Percentiles rank a stretch among this genome's conserved stretches.
Conservation (phyloP, 768 basidiomycete genomes). For the Russula virescens region DNA sequence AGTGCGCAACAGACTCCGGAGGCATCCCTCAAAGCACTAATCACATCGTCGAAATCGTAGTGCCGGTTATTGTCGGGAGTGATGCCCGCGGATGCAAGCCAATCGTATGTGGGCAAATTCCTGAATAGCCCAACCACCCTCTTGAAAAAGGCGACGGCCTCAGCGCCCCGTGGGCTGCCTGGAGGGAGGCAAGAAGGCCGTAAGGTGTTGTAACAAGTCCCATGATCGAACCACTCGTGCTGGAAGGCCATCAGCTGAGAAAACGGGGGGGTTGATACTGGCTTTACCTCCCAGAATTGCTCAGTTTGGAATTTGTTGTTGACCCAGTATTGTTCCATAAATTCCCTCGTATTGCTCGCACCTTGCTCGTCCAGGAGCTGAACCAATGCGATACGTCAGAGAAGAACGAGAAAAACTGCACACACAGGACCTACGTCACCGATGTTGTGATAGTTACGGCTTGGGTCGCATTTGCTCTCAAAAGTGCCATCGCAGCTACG, state of each 20-base stretch:
- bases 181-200: slow-evolving; percentile 51
- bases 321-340: slow-evolving; percentile 62
- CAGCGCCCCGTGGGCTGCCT: slow-evolving; percentile 54
- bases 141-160: slow-evolving; percentile 67
- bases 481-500: slow-evolving; percentile 50
- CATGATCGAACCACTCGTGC: slow-evolving; percentile 71
- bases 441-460: slow-evolving; percentile 44
- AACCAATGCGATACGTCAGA: background rate
- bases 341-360: slow-evolving; percentile 51
- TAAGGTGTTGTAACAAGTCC: slow-evolving; percentile 58
- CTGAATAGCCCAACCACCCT: slow-evolving; percentile 55
- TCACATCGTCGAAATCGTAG: slow-evolving; percentile 49
- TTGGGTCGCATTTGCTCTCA: slow-evolving; percentile 35
- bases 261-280: background rate
- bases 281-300: slow-evolving; percentile 60
- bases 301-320: slow-evolving; percentile 46
- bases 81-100: slow-evolving; percentile 68
- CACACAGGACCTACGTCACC: slow-evolving; percentile 29
- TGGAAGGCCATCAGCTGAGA: background rate
- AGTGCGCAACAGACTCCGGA: slow-evolving; percentile 39
- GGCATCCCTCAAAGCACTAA: slow-evolving; percentile 48
- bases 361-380: slow-evolving; percentile 56
- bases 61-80: slow-evolving; percentile 55
- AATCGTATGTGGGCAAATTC: slow-evolving; percentile 69
- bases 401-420: background rate